These are phyloP conservation scores for Sphaerosporella brunnea DNA, from an alignment of 495 filamentous ascomycete species.

Conservation along the genomic window DNA sequence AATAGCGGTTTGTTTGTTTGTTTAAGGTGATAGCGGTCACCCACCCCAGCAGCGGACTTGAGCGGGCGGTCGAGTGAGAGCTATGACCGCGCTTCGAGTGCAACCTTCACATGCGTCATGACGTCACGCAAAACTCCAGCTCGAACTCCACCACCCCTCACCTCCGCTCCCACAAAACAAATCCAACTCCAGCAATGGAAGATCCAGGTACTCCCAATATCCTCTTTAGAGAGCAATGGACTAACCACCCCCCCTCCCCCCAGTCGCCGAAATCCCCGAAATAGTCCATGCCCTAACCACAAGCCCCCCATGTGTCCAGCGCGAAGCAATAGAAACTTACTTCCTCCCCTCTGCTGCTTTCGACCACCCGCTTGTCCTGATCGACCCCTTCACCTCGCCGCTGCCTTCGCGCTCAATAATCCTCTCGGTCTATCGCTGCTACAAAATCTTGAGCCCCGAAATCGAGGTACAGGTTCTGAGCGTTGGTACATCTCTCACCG, in stretches of 20 bases:
- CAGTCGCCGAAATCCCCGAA: conserved; percentile 34
- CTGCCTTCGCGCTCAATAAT: conserved; percentile 43
- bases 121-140: no score
- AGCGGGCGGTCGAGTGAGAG: no score
- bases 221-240: background rate
- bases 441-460: conserved; percentile 63
- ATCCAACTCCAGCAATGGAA: no score
- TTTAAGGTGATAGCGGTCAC: no score
- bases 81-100: no score
- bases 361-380: conserved; percentile 63
- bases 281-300: conserved; percentile 52
- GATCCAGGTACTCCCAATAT: conserved; percentile 27
- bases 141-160: no score
- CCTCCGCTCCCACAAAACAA: no score
- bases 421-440: conserved; percentile 62
- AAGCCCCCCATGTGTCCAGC: conserved; percentile 44
- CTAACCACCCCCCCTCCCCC: conserved; percentile 1
- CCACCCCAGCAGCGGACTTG: no score
- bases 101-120: no score
- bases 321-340: conserved; percentile 43
- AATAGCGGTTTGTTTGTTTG: no score
- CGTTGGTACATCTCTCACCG: no score
- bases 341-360: conserved; percentile 55
- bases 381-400: conserved; percentile 36
- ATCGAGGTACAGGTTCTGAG: conserved; percentile 53